Evolutionary conservation across 306 rosid genomes (phyloP), one percentile per base, ranked within the genome.

Genomic region (Prunus davidiana): DNA sequence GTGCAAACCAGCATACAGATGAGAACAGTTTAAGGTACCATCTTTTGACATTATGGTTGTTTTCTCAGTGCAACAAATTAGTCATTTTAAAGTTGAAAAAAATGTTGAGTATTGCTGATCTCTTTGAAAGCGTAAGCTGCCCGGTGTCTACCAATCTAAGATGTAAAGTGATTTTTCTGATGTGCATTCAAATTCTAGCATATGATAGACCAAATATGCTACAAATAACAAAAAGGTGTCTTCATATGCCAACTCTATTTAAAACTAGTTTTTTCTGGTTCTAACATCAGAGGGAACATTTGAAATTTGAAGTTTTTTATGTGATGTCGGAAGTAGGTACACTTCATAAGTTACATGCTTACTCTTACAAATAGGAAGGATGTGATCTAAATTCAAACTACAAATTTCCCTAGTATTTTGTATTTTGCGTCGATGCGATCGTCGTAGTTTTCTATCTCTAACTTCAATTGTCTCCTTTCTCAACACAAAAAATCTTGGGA

Each of bases 11-110:
- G 69, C 67, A 67, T 38, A 76, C 61, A 56, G 82, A 45, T 52
- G 54, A 10, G 61, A 69, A 82, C 63, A 76, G 64, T 69, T 57
- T 47, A 67, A 84, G 93, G 93, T 93, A 84, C 52, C 67, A 73
- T 74, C 71, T 51, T 62, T 47, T 12, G 43, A 60, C 76, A 68
- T 82, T 38, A 58, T 71, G 10, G 22, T 51, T 47, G 64, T 63
- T 64, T 57, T 65, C 51, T 8, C 34, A 67, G 16, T 58, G 16
- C 11, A 24, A 27, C 22, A 14, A 49, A 1, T 38, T 8, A 43
- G 41, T 56, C 9, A 3, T 41, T 51, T 27, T 2, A 20, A 9
- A 20, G 25, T 16, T 46, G 22, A 24, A 46, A 20, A 27, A 5
- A 38, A 38, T 8, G 43, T 20, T 1, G 58, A n/a, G 10, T 3